Percentiles rank a stretch among this genome's conserved stretches.
Evolutionary conservation across 805 yeast species (phyloP).

Genomic region (Wickerhamiella parazyma): DNA sequence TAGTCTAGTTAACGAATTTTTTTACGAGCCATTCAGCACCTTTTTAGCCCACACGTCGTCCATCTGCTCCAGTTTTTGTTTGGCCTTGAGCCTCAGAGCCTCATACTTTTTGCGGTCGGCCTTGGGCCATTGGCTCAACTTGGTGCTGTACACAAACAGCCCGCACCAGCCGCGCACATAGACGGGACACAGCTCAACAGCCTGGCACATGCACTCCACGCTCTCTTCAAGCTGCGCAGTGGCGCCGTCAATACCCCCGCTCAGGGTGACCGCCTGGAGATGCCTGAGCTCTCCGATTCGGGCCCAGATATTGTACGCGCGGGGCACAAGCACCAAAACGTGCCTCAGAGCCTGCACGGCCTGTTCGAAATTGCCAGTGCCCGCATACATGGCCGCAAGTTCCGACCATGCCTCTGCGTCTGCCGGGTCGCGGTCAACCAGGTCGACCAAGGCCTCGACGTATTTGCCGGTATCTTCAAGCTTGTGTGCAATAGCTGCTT

Average conservation of each 20-base stretch:
- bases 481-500: conserved; percentile 7
- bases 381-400: conserved; percentile 49
- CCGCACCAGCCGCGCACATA: conserved; percentile 69
- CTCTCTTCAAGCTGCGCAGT: conserved; percentile 16
- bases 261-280: conserved; percentile 15
- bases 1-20: not conserved
- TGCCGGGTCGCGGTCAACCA: conserved; percentile 51
- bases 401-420: conserved; percentile 74
- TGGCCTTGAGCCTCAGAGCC: conserved; percentile 29
- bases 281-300: conserved; percentile 42
- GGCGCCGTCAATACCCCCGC: conserved; percentile 14
- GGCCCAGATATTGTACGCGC: conserved; percentile 52
- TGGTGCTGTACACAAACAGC: conserved; percentile 26
- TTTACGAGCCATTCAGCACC: conserved; percentile 10
- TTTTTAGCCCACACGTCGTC: conserved; percentile 28
- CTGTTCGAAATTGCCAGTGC: conserved; percentile 48
- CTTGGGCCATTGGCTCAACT: conserved; percentile 16
- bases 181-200: conserved; percentile 63
- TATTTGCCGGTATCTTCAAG: conserved; percentile 30
- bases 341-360: conserved; percentile 61
- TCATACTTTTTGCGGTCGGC: conserved; percentile 21
- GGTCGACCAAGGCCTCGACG: conserved; percentile 40
- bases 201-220: conserved; percentile 42
- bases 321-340: conserved; percentile 51
- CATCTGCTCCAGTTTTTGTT: conserved; percentile 27